A percentile compares a stretch with the other conserved stretches of the same genome.
Evolutionary conservation across 2,329 filamentous ascomycete species (phyloP).

Genomic region (Sporothrix brunneoviolacea): DNA sequence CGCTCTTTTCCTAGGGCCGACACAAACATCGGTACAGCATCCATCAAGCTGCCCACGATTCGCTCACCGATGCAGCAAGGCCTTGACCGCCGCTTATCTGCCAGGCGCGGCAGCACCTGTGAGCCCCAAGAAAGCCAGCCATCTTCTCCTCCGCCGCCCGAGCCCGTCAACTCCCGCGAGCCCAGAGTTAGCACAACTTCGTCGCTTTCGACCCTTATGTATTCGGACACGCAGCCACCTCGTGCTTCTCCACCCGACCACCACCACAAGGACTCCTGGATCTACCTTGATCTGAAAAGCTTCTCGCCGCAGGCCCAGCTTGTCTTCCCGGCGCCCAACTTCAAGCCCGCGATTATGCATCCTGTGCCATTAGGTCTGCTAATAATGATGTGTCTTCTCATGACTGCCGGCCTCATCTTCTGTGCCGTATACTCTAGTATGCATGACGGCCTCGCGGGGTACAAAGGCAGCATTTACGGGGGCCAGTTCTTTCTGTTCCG

Average conservation of each 20-base stretch:
- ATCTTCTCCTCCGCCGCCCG: neutral
- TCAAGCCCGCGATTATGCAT: slow-evolving; percentile 65
- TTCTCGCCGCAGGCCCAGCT: slow-evolving; percentile 9
- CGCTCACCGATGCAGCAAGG: neutral
- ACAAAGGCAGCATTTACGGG: slow-evolving; percentile 59
- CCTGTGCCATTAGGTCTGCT: slow-evolving; percentile 56
- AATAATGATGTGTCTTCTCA: slow-evolving; percentile 56
- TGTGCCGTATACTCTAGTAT: slow-evolving; percentile 61
- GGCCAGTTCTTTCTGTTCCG: slow-evolving; percentile 78
- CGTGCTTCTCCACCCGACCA: slow-evolving; percentile 4
- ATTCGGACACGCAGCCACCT: neutral
- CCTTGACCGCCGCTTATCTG: neutral
- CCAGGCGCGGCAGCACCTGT: neutral
- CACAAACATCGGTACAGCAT: slow-evolving; percentile 10
- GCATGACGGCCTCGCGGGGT: slow-evolving; percentile 60
- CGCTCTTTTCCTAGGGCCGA: neutral
- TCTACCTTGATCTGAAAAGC: slow-evolving; percentile 10
- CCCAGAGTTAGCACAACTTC: slow-evolving; percentile 10
- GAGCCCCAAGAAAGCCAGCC: neutral
- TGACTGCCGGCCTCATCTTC: slow-evolving; percentile 67
- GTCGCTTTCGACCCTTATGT: slow-evolving; percentile 17
- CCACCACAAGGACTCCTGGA: slow-evolving; percentile 14
- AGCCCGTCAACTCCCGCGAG: neutral
- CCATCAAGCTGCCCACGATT: slow-evolving; percentile 4
- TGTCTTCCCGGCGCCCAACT: slow-evolving; percentile 45